These are phyloP conservation scores for Amylostereum areolatum DNA, from an alignment of 1,284 basidiomycete genomes.

Conservation along the genomic window DNA sequence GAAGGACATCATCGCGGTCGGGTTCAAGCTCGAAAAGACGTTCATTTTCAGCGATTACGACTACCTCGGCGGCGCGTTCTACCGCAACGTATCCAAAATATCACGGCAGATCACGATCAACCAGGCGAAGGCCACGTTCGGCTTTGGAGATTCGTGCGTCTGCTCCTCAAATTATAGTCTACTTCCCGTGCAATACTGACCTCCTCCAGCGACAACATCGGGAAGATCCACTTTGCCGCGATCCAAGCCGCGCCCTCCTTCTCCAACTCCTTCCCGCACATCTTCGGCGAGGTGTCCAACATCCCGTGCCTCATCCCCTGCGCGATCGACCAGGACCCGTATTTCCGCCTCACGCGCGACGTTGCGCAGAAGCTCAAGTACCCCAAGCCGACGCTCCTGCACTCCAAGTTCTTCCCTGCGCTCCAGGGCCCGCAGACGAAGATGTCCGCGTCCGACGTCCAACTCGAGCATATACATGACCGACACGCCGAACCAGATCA, in stretches of 20 bases:
- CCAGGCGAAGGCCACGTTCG: slow-evolving; percentile 94
- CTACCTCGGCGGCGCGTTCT: slow-evolving; percentile 89
- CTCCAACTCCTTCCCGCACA: slow-evolving; percentile 98
- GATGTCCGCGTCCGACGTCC: slow-evolving; percentile 93
- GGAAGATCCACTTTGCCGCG: slow-evolving; percentile 97
- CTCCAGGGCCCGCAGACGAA: slow-evolving; percentile 97
- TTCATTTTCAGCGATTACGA: slow-evolving; percentile 96
- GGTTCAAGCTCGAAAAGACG: slow-evolving; percentile 89
- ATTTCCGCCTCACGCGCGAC: slow-evolving; percentile 97
- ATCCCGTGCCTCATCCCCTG: slow-evolving; percentile 95
- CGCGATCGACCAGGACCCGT: slow-evolving; percentile 96
- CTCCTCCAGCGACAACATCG: slow-evolving; percentile 95
- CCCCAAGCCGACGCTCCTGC: slow-evolving; percentile 89
- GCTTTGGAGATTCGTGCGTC: slow-evolving; percentile 91
- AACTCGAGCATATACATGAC: slow-evolving; percentile 95
- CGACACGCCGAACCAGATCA: slow-evolving; percentile 90
- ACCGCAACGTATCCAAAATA: slow-evolving; percentile 91
- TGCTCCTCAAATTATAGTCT: too few relatives aligned
- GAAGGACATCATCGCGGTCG: slow-evolving; percentile 94
- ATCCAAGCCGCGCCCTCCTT: slow-evolving; percentile 97
- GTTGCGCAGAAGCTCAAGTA: slow-evolving; percentile 93
- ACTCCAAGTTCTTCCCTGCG: slow-evolving; percentile 98
- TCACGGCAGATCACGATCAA: slow-evolving; percentile 91
- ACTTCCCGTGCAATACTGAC: too few relatives aligned
- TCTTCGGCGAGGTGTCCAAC: slow-evolving; percentile 83